Base-by-base conservation (phyloP, 1,139 yeast species). In the Pneumocystis jirovecii region DNA sequence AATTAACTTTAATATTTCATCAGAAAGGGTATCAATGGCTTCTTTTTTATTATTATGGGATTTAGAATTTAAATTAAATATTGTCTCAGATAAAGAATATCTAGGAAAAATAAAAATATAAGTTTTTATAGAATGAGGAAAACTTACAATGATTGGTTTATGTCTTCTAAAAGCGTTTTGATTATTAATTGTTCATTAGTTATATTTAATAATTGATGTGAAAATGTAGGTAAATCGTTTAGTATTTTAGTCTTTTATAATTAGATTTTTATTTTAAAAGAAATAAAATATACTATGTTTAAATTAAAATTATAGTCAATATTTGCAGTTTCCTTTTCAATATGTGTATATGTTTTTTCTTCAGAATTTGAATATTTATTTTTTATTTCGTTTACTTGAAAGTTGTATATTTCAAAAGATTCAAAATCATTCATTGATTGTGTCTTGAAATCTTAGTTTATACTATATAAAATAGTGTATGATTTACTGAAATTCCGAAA, bases 401-500 rank as follows among this genome's bases (percentile, higher is more conserved):
- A 50, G 10, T 31, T 25, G 21, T 50, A 25, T 50, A 50, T 21
- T 50, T 50, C 57, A 10, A 50, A 10, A 12, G 57, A 50, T 5
- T 50, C 57, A 3, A 15, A 1, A 25, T 29, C 17, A 25, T 25
- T 25, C 21, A 4, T 12, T 4, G 57, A 50, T 21, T 50, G 34
- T 12, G 57, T 50, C 57, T 50, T 50, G 34, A 50, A 50, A 50
- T 50, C 10, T 50, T 50, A 50, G 57, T 50, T 25, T 25, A 50
- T 50, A 17, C n/a, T n/a, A 50, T 25, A 15, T 50, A 8, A 50
- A 50, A 50, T 50, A 21, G 34, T 12, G 21, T 4, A 50, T 50
- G 6, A 50, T 50, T 50, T 17, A 78, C 78, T 19, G 76, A 70
- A n/a, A 75, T 68, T 12, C 79, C 79, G 65, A 75, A 71, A 69